phyloP scores from a whole-genome alignment of 306 rosid species.

The Ceratonia siliqua region DNA sequence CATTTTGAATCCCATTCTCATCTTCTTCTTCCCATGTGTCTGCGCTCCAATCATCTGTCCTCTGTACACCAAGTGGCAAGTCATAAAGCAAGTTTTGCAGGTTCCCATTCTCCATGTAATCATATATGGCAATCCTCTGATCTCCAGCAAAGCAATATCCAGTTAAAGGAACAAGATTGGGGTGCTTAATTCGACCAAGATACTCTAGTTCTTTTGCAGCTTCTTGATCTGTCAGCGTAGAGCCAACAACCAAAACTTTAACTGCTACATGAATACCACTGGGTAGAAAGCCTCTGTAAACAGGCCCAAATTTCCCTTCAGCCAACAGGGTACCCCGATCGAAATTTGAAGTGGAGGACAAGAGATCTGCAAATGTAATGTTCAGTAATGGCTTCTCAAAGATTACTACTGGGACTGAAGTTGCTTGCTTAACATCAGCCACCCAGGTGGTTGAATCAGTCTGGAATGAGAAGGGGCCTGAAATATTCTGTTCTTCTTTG shows the following conservation, averaged over 20 bases:
- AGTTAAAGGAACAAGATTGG: slow-evolving; percentile 89
- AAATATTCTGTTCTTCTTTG: slow-evolving; percentile 82
- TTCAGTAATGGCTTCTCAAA: slow-evolving; percentile 91
- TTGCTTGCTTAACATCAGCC: slow-evolving; percentile 98
- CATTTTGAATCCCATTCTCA: slow-evolving; percentile 66
- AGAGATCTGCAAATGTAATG: slow-evolving; percentile 89
- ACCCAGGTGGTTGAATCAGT: slow-evolving; percentile 99
- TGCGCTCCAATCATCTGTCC: slow-evolving; percentile 94
- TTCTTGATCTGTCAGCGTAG: slow-evolving; percentile 87
- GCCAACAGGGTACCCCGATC: slow-evolving; percentile 94
- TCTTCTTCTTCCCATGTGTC: slow-evolving; percentile 89
- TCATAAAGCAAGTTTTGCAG: slow-evolving; percentile 92
- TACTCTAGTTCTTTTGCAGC: slow-evolving; percentile 91
- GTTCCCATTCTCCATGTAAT: slow-evolving; percentile 98
- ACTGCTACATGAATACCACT: slow-evolving; percentile 94
- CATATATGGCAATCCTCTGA: slow-evolving; percentile 93
- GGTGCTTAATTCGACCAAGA: slow-evolving; percentile 98
- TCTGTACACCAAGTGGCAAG: slow-evolving; percentile 88
- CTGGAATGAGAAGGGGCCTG: slow-evolving; percentile 95
- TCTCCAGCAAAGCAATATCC: slow-evolving; percentile 99
- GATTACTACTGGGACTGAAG: slow-evolving; percentile 81
- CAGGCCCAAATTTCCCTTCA: slow-evolving; percentile 99
- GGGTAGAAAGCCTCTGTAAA: slow-evolving; percentile 88
- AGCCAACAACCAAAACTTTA: slow-evolving; percentile 88
- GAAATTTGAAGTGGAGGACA: slow-evolving; percentile 90